Percentiles rank a stretch among this genome's conserved stretches.
These are phyloP conservation scores for Daldinia concentrica DNA, from an alignment of 495 filamentous ascomycete genomes.

Conservation along the genomic window DNA sequence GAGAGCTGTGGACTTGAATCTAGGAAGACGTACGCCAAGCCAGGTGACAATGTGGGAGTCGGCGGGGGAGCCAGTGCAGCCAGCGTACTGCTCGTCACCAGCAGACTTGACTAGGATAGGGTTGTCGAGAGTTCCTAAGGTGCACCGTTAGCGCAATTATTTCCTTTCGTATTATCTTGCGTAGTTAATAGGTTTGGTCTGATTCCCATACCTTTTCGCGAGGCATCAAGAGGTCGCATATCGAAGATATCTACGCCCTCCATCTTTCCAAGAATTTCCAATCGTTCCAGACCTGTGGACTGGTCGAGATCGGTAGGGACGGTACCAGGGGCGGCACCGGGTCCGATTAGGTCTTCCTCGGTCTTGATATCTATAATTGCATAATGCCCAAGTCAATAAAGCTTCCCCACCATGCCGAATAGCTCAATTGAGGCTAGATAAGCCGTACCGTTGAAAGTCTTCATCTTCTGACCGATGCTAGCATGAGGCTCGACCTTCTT, in stretches of 20 bases:
- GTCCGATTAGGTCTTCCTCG: conserved; percentile 81
- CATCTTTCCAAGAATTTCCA: conserved; percentile 99
- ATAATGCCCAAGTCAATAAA: conserved; percentile 35
- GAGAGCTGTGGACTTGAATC: neutral
- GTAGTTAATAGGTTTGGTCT: neutral
- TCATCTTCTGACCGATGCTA: conserved; percentile 35
- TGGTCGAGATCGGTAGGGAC: conserved; percentile 94
- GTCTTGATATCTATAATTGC: conserved; percentile 77
- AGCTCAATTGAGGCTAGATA: conserved; percentile 13
- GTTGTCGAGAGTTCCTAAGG: conserved; percentile 83
- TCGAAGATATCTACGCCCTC: conserved; percentile 98
- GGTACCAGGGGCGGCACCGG: conserved; percentile 82
- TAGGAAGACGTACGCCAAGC: conserved; percentile 75
- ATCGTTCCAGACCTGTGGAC: conserved; percentile 94
- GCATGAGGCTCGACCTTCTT: conserved; percentile 43
- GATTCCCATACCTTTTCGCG: conserved; percentile 73
- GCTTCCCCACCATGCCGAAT: conserved; percentile 8
- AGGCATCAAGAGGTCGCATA: conserved; percentile 94
- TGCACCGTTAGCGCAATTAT: conserved; percentile 21
- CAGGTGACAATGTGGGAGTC: conserved; percentile 92
- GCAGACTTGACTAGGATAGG: conserved; percentile 88
- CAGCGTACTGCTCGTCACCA: conserved; percentile 95
- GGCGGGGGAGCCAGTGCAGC: conserved; percentile 92
- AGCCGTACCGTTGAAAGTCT: conserved; percentile 43
- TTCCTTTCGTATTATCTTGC: neutral